Conservation (phyloP, 257 asterid genomes). For the Avicennia marina region DNA sequence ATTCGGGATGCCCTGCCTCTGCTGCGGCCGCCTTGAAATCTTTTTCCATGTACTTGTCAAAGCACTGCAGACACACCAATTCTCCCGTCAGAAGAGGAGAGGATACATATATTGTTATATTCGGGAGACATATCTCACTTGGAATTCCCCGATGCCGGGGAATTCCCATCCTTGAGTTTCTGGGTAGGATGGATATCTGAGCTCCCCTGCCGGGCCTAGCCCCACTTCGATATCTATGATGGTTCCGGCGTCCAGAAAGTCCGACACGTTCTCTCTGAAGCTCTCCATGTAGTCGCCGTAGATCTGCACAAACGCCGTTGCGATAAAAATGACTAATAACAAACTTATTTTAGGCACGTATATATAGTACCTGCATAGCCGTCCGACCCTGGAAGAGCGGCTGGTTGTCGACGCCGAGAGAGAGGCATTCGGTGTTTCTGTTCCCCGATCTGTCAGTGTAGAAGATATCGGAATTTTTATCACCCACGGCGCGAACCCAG, state of each 20-base stretch:
- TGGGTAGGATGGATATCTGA: slow-evolving; percentile 76
- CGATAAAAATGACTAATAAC: too few relatives aligned
- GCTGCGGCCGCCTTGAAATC: slow-evolving; percentile 52
- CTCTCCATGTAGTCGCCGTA: slow-evolving; percentile 74
- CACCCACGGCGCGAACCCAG: slow-evolving; percentile 57
- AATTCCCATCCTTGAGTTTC: slow-evolving; percentile 71
- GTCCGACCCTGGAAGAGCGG: slow-evolving; percentile 69
- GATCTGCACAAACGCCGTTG: slow-evolving; percentile 30
- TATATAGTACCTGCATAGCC: slow-evolving; percentile 50
- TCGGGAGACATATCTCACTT: slow-evolving; percentile 26
- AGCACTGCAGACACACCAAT: slow-evolving; percentile 39
- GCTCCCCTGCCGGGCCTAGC: slow-evolving; percentile 88
- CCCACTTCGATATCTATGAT: slow-evolving; percentile 81
- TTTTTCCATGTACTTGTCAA: slow-evolving; percentile 60
- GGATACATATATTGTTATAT: not conserved
- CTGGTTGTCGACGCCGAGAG: slow-evolving; percentile 66
- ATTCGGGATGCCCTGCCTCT: slow-evolving; percentile 52
- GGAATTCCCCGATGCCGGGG: slow-evolving; percentile 87
- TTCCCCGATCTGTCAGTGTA: slow-evolving; percentile 54
- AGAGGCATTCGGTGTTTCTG: slow-evolving; percentile 53
- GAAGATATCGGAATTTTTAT: slow-evolving; percentile 51
- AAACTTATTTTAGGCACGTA: not conserved
- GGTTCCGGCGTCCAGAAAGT: slow-evolving; percentile 44
- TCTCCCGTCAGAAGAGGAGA: not conserved
- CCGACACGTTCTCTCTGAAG: slow-evolving; percentile 64